Base-by-base conservation (phyloP, 345 rosid species). In the Eucalyptus sp. region DNA sequence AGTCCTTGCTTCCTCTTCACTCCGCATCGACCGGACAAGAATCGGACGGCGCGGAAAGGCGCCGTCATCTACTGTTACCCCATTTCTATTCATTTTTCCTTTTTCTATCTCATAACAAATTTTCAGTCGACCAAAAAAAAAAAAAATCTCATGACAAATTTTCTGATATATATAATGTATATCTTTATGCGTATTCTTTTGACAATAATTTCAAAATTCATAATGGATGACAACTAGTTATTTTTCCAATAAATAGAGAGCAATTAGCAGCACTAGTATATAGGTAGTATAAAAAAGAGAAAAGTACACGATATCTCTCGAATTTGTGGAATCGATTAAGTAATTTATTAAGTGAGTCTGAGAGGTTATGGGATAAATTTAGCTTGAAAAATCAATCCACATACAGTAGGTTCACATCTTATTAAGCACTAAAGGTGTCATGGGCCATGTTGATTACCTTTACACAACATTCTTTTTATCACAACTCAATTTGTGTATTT, bases 11-110 rank as follows among this genome's bases (percentile, higher is more conserved):
- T 92, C 94, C 90, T 91, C 88, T 91, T 91, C 94, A 83, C 94
- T 89, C 50, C 92, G 89, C 94, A 90, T n/a, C 87, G 93, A 89
- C 89, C 89, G 90, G 93, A 94, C 94, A 93, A 89, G 88, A 71
- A 88, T 91, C 94, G 96, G 95, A 93, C 92, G 95, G 94, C 95
- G 90, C 92, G 94, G 94, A 91, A 93, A 93, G 88, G 54, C 92
- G 90, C 88, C 93, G 94, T 94, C 90, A 89, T 88, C 80, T 29
- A 90, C 91, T 90, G 91, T 91, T 93, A 80, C 31, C 91, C 85
- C 50, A 87, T 52, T 52, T 64, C 25, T 5, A 25, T 29, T 44
- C 41, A 71, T 79, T 83, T 25, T 3, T 14, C 58, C 16, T 5
- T 50, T 10, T 29, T 29, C 56, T 4, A 3, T 62, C 33, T 62